Evolutionary conservation across 2,329 filamentous ascomycete genomes (phyloP).

Genomic region (Cytospora schulzeri): DNA sequence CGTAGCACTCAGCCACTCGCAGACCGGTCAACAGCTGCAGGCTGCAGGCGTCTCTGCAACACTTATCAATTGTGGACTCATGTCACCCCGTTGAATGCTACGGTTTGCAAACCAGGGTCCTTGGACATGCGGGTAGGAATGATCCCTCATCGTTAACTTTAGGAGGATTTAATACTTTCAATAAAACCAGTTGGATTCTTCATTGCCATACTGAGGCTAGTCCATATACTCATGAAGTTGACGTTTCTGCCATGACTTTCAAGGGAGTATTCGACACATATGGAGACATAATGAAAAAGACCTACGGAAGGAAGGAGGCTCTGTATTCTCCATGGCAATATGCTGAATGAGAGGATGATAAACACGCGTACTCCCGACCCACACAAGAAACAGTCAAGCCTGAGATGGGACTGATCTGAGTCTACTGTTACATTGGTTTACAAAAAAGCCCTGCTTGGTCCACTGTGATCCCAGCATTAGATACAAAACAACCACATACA

Average conservation of each 20-base stretch:
- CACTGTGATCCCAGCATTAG: neutral
- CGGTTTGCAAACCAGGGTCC: neutral
- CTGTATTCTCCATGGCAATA: neutral
- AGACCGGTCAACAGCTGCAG: neutral
- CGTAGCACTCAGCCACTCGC: neutral
- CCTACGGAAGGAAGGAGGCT: neutral
- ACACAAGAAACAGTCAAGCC: neutral
- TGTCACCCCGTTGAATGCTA: neutral
- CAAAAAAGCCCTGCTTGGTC: neutral
- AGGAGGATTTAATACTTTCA: no score
- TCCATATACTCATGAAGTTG: neutral
- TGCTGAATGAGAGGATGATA: neutral
- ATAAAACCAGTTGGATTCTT: no score
- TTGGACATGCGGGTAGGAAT: neutral
- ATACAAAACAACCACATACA: neutral
- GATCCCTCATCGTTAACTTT: neutral
- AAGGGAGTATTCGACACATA: neutral
- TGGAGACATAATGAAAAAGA: neutral
- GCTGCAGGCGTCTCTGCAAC: neutral
- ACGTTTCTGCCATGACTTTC: neutral
- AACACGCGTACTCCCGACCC: neutral
- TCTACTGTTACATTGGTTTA: neutral
- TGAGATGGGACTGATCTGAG: neutral
- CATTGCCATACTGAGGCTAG: no score
- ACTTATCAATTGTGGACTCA: neutral